Evolutionary conservation across 805 yeast genomes (phyloP).

Genomic region (Kodamaea kaohsiungensis): DNA sequence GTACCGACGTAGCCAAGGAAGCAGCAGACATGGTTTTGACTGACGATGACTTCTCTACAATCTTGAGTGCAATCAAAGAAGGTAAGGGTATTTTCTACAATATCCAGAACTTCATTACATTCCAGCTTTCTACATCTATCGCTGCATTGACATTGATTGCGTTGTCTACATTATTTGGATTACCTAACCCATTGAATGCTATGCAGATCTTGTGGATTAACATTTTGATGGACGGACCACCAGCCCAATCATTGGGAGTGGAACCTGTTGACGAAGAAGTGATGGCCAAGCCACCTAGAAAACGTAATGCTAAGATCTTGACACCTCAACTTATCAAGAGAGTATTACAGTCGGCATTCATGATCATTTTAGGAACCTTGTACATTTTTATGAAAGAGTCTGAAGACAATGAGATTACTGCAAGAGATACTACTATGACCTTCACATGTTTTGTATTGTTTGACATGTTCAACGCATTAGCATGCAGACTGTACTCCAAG

Average conservation of each 20-base stretch:
- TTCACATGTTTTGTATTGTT: slow-evolving; percentile 94
- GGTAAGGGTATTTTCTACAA: slow-evolving; percentile 97
- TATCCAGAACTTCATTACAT: slow-evolving; percentile 91
- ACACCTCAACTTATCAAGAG: slow-evolving; percentile 69
- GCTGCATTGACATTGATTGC: slow-evolving; percentile 93
- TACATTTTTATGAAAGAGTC: slow-evolving; percentile 84
- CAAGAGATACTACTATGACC: slow-evolving; percentile 98
- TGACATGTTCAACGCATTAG: slow-evolving; percentile 95
- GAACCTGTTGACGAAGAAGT: slow-evolving; percentile 97
- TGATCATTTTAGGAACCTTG: slow-evolving; percentile 83
- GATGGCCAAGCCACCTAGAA: slow-evolving; percentile 95
- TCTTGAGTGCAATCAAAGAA: slow-evolving; percentile 76
- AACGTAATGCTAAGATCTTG: slow-evolving; percentile 80
- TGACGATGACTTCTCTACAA: slow-evolving; percentile 95
- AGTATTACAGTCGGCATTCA: slow-evolving; percentile 71
- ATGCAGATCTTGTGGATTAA: slow-evolving; percentile 99
- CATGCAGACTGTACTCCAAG: slow-evolving; percentile 87
- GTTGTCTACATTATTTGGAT: slow-evolving; percentile 77
- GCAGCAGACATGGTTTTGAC: slow-evolving; percentile 98
- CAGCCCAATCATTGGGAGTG: slow-evolving; percentile 96
- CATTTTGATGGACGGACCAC: slow-evolving; percentile 98
- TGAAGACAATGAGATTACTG: slow-evolving; percentile 79
- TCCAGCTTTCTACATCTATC: slow-evolving; percentile 93
- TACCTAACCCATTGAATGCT: slow-evolving; percentile 94
- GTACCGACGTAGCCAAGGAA: slow-evolving; percentile 98